Evolutionary conservation across 129 eudicot genomes (phyloP).

Genomic region (Cynara cardunculus): DNA sequence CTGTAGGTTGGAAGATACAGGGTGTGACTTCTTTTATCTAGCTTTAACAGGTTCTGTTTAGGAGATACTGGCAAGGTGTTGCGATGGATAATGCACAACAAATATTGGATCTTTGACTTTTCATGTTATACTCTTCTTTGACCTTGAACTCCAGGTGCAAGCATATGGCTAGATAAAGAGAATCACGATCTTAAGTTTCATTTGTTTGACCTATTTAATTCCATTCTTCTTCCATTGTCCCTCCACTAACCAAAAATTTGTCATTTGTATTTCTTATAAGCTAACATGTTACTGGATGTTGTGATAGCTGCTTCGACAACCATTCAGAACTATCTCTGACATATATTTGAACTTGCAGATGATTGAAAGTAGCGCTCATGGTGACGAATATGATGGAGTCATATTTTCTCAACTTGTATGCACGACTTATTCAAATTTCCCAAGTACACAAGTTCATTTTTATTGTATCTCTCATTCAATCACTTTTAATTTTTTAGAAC

Average conservation of each 20-base stretch:
- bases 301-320: background rate
- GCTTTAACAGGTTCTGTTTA: background rate
- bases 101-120: background rate
- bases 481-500: slow-evolving; percentile 34
- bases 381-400: slow-evolving; percentile 95
- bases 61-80: background rate
- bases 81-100: background rate
- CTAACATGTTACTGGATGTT: slow-evolving; percentile 4
- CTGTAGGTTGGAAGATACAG: background rate
- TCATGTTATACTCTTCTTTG: background rate
- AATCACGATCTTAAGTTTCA: background rate
- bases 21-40: background rate
- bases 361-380: slow-evolving; percentile 97
- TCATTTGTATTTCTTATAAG: background rate
- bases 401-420: slow-evolving; percentile 93
- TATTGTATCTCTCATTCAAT: slow-evolving; percentile 1
- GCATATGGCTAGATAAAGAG: background rate
- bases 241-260: background rate
- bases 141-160: background rate
- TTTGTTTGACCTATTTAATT: background rate
- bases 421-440: background rate
- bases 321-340: slow-evolving; percentile 11
- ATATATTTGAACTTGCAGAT: slow-evolving; percentile 49
- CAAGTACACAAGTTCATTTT: background rate
- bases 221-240: background rate